Base-by-base conservation (phyloP, 768 basidiomycete genomes). In the Clavaria fumosa region DNA sequence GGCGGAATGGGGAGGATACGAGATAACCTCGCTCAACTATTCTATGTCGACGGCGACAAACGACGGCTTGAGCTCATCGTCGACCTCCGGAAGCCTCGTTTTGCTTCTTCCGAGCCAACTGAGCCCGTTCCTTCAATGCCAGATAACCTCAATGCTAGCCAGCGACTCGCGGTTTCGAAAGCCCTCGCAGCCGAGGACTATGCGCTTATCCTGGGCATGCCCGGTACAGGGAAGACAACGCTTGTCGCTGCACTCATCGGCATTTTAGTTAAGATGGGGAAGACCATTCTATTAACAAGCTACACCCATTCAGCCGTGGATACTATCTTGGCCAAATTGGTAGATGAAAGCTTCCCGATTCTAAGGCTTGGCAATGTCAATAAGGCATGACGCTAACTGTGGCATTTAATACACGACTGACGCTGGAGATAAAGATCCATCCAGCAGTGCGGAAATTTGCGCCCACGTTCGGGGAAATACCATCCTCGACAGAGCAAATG, bases 291-390 rank as follows among this genome's bases (percentile, higher is more conserved):
- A 18, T 57, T 97, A 43, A 83, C 83, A 5, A 85, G 84, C 31
- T 95, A 96, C 54, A 99, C 95, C 2, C 95, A 99, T 61, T 95
- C 91, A 10, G 93, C 95, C 0, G 95, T 99, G 32, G 95, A 99
- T 47, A 96, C 80, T n/a, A 93, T 97, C 50, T 50, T 99, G 50
- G 59, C 80, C 50, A 96, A 95, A 56, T 55, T 96, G 40, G 61
- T 66, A 18, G 68, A 69, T 40, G 57, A 52, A 2, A 77, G 77
- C 23, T 80, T 86, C 51, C 60, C 67, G 14, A 79, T 97, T 31
- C 54, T 99, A 47, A 63, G 95, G 23, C 53, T 99, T 36, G 95
- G 95, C 0, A 95, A 93, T 51, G 54, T 72, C 10, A 93, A 97
- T 52, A 99, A 93, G 72, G 90, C 85, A 37, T 4, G 60, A 37